These are phyloP conservation scores for Dictyostelium firmibasis DNA, from an alignment of 78 protist species.

Conservation along the genomic window DNA sequence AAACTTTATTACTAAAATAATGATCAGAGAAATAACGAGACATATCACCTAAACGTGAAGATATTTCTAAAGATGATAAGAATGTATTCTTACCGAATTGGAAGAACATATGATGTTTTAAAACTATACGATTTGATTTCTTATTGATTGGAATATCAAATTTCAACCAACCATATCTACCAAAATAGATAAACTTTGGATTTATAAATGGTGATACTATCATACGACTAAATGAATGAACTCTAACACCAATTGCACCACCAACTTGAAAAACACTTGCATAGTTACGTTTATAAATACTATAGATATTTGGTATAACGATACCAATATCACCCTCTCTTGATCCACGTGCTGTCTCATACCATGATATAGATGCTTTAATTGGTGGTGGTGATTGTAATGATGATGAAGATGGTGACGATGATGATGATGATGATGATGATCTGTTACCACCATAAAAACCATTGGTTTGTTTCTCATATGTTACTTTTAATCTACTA, in stretches of 20 bases:
- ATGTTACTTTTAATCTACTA: constrained; percentile 11
- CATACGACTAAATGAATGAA: neutral
- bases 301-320: neutral
- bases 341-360: constrained; percentile 43
- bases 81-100: constrained; percentile 14
- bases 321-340: constrained; percentile 32
- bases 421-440: neutral
- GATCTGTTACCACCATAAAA: neutral
- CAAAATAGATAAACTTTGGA: constrained; percentile 51
- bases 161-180: constrained; percentile 47
- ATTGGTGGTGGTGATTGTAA: constrained; percentile 4
- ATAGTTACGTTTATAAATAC: constrained; percentile 10
- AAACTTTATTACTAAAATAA: neutral
- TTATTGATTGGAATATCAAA: constrained; percentile 28
- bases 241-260: neutral
- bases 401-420: neutral
- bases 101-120: constrained; percentile 56
- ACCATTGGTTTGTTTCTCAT: neutral
- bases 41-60: constrained; percentile 1
- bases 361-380: neutral
- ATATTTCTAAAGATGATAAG: constrained; percentile 20
- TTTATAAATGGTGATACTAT: constrained; percentile 40
- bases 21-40: neutral
- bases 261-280: constrained; percentile 46
- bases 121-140: neutral